Percentiles rank a stretch among this genome's conserved stretches.
Conservation (phyloP, 805 yeast genomes). For the Teunomyces cretensis region DNA sequence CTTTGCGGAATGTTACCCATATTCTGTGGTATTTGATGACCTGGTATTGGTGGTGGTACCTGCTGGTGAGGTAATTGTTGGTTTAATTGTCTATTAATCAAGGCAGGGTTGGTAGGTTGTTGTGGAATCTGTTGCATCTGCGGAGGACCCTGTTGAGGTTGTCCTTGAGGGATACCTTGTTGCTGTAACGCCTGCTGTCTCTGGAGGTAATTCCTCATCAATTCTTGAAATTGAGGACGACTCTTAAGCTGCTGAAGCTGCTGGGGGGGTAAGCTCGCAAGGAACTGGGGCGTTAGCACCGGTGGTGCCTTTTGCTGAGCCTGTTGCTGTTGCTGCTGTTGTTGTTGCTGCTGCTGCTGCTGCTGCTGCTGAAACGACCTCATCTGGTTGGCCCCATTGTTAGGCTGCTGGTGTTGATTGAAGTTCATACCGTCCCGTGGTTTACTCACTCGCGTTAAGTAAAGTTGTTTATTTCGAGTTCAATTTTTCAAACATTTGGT, state of each 20-base stretch:
- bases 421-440: constrained; percentile 11
- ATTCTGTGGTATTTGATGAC: background rate
- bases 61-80: constrained; percentile 1
- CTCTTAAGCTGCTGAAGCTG: constrained; percentile 42
- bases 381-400: background rate
- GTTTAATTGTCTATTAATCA: background rate
- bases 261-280: constrained; percentile 36
- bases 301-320: constrained; percentile 20
- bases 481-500: background rate
- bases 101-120: background rate
- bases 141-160: background rate
- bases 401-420: constrained; percentile 9
- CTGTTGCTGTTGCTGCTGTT: constrained; percentile 14
- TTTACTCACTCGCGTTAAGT: background rate
- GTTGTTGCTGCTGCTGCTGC: constrained; percentile 11
- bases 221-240: constrained; percentile 44
- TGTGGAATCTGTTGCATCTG: constrained; percentile 5
- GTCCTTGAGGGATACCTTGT: constrained; percentile 2
- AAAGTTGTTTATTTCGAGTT: background rate
- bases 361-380: constrained; percentile 8
- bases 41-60: background rate
- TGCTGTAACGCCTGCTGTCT: constrained; percentile 33
- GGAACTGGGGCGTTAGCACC: constrained; percentile 24
- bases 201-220: constrained; percentile 40
- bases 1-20: background rate